Evolutionary conservation across 73 alveolate species (phyloP).

Genomic region (Diophrys sp.): DNA sequence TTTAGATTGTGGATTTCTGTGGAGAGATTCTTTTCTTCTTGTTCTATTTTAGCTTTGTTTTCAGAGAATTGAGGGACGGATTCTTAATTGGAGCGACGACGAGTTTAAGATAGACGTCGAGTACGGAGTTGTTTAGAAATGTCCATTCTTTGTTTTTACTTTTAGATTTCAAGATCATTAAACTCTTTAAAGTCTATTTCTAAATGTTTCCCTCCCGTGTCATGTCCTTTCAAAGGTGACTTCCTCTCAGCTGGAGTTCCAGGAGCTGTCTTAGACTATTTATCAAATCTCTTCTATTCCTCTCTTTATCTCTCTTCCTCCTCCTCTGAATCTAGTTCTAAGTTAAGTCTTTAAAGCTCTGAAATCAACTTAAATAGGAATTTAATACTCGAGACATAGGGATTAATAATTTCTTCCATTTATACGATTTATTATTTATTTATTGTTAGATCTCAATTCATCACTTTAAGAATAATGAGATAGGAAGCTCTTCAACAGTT

Average conservation of each 20-base stretch:
- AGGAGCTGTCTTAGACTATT: neutral
- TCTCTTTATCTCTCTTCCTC: neutral
- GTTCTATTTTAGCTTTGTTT: neutral
- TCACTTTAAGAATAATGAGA: neutral
- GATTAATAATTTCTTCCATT: too few species aligned
- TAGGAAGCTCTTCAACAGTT: neutral
- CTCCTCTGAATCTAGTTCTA: neutral
- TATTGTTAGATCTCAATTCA: too few species aligned
- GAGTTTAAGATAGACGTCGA: too few species aligned
- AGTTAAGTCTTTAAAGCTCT: neutral
- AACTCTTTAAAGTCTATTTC: neutral
- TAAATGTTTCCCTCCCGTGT: neutral
- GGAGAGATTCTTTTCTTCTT: neutral
- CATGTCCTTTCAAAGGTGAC: neutral
- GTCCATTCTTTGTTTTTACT: neutral
- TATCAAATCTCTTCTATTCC: neutral
- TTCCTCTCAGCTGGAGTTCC: neutral
- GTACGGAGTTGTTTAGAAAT: too few species aligned
- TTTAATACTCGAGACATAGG: too few species aligned
- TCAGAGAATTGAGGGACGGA: neutral
- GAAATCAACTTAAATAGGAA: too few species aligned
- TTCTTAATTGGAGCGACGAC: too few species aligned
- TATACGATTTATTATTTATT: too few species aligned
- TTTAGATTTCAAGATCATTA: neutral
- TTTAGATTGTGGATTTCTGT: neutral